These are phyloP conservation scores for Psilocybe subaeruginosa DNA, from an alignment of 768 basidiomycete genomes.

Conservation along the genomic window DNA sequence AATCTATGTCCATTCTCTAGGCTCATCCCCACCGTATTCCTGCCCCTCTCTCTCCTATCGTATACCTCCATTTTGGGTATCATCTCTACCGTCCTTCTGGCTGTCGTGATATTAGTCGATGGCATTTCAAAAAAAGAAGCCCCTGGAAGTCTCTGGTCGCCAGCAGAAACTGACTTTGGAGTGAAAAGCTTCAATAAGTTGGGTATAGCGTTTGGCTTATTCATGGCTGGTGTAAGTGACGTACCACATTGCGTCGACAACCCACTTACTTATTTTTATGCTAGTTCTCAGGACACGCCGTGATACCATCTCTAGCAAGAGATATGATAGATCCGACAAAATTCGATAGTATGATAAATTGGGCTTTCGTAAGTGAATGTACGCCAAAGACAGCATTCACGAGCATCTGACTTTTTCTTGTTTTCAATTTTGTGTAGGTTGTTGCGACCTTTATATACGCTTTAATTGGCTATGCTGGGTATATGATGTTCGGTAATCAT, in stretches of 20 bases:
- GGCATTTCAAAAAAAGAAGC: conserved; percentile 71
- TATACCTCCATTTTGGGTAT: conserved; percentile 89
- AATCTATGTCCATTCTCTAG: conserved; percentile 37
- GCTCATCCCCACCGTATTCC: conserved; percentile 80
- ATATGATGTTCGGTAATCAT: conserved; percentile 84
- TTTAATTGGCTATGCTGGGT: conserved; percentile 81
- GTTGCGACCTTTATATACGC: conserved; percentile 65
- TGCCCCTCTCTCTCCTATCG: conserved; percentile 86
- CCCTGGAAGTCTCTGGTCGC: conserved; percentile 83
- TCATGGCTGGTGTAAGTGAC: conserved; percentile 83
- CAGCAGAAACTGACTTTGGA: conserved; percentile 67
- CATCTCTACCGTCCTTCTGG: conserved; percentile 73
- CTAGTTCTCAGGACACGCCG: conserved; percentile 89
- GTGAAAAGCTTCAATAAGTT: conserved; percentile 58
- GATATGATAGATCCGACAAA: conserved; percentile 87
- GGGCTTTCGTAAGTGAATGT: conserved; percentile 71
- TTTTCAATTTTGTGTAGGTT: conserved; percentile 35
- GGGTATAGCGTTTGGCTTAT: conserved; percentile 83
- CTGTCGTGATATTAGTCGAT: conserved; percentile 80
- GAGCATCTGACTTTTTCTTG: not conserved
- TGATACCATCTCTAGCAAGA: conserved; percentile 86
- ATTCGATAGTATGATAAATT: conserved; percentile 83
- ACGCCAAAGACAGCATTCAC: not conserved
- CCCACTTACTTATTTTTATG: not conserved
- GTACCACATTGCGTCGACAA: not conserved